Evolutionary conservation across 1,284 basidiomycete species (phyloP).

Genomic region (Cerrena zonata): DNA sequence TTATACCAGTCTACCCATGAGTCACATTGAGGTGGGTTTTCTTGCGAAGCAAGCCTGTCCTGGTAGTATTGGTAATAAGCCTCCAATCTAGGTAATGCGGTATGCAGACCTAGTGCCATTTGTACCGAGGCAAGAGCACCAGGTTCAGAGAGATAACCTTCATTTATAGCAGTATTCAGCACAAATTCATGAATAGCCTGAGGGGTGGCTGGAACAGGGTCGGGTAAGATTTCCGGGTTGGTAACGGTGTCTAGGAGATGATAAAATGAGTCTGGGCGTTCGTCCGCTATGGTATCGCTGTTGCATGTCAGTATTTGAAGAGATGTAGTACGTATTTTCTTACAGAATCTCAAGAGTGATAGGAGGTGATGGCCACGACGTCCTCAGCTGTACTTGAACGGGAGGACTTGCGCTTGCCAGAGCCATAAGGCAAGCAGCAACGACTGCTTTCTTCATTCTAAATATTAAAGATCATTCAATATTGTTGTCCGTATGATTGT

Average conservation of each 20-base stretch:
- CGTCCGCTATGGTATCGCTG: constrained; percentile 59
- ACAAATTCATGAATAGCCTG: constrained; percentile 51
- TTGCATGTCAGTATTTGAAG: constrained; percentile 5
- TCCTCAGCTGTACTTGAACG: constrained; percentile 71
- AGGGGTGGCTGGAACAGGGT: constrained; percentile 34
- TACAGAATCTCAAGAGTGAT: constrained; percentile 79
- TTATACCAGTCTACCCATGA: constrained; percentile 90
- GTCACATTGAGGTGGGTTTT: constrained; percentile 41
- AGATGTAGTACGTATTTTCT: constrained; percentile 27
- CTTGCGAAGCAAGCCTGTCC: constrained; percentile 29
- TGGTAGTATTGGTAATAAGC: constrained; percentile 67
- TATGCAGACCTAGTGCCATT: constrained; percentile 63
- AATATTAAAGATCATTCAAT: no score
- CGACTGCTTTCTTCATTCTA: no score
- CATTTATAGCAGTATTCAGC: constrained; percentile 43
- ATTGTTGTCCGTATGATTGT: no score
- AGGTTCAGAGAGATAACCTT: constrained; percentile 44
- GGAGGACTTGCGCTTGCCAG: constrained; percentile 44
- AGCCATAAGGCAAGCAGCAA: no score
- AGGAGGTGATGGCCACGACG: constrained; percentile 76
- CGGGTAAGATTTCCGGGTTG: constrained; percentile 38
- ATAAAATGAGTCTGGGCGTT: constrained; percentile 66
- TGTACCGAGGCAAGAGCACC: constrained; percentile 49
- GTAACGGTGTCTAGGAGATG: constrained; percentile 61
- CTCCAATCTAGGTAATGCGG: constrained; percentile 65